A percentile compares a stretch with the other conserved stretches of the same genome.
phyloP scores from a whole-genome alignment of 2,329 filamentous ascomycete species.

The Leptographium lundbergii region DNA sequence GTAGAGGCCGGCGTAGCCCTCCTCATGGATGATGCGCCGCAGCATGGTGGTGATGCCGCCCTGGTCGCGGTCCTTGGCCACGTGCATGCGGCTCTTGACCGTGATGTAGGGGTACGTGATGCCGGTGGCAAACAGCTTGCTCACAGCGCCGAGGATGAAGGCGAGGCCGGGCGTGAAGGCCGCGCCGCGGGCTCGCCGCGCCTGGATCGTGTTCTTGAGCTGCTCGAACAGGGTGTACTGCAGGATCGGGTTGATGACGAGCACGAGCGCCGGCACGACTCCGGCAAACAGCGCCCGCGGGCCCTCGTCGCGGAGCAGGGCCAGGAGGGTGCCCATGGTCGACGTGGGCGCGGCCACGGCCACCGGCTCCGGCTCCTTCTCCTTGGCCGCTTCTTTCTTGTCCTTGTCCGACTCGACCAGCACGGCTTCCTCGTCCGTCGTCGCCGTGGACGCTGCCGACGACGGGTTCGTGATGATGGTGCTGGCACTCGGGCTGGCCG shows the following conservation, averaged over 20 bases:
- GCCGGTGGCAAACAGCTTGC: constrained; percentile 85
- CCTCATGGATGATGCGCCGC: constrained; percentile 67
- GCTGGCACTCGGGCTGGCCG: constrained; percentile 12
- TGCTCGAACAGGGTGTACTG: constrained; percentile 99
- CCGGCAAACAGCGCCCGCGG: constrained; percentile 77
- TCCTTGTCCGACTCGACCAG: constrained; percentile 10
- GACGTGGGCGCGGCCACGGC: constrained; percentile 38
- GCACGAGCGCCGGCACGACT: constrained; percentile 79
- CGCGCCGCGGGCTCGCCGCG: constrained; percentile 31
- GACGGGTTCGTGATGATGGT: background rate
- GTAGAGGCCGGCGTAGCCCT: constrained; percentile 87
- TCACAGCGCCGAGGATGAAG: constrained; percentile 82
- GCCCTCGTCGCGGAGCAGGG: constrained; percentile 74
- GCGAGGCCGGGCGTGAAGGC: constrained; percentile 69
- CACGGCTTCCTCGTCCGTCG: constrained; percentile 9
- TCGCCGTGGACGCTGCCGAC: background rate
- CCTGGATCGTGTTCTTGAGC: constrained; percentile 84
- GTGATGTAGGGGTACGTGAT: constrained; percentile 99
- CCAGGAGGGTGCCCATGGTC: constrained; percentile 69
- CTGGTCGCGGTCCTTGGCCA: constrained; percentile 55
- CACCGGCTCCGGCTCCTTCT: constrained; percentile 10
- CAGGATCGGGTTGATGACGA: constrained; percentile 96
- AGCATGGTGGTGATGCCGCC: constrained; percentile 62
- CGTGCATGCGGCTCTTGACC: constrained; percentile 95
- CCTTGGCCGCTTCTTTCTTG: constrained; percentile 15